phyloP scores from a whole-genome alignment of 2,329 filamentous ascomycete genomes.

The Phyllosticta paracitricarpa region DNA sequence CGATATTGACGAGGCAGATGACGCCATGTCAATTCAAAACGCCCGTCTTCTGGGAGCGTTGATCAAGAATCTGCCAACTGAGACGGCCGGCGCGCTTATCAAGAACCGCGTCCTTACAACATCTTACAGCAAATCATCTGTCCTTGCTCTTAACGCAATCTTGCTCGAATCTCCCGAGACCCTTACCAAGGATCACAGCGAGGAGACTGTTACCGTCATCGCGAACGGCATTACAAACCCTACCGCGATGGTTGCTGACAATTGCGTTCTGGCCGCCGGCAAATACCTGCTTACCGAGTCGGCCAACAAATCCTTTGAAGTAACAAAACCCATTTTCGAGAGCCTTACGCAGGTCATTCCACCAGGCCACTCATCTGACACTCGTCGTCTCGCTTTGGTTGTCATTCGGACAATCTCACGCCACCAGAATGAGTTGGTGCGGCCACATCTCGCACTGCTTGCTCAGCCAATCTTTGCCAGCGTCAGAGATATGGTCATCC shows the following conservation, averaged over 20 bases:
- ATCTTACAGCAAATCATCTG: slow-evolving; percentile 66
- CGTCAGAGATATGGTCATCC: slow-evolving; percentile 85
- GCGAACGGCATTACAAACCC: slow-evolving; percentile 69
- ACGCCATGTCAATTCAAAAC: slow-evolving; percentile 75
- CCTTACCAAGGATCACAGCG: slow-evolving; percentile 57
- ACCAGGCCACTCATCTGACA: slow-evolving; percentile 70
- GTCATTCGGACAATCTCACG: slow-evolving; percentile 78
- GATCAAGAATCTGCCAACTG: slow-evolving; percentile 71
- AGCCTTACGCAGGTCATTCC: slow-evolving; percentile 64
- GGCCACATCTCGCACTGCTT: slow-evolving; percentile 72
- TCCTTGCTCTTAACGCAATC: slow-evolving; percentile 81
- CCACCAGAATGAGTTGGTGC: slow-evolving; percentile 66
- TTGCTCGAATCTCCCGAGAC: slow-evolving; percentile 67
- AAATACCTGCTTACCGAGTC: slow-evolving; percentile 70
- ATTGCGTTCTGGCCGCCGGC: slow-evolving; percentile 78
- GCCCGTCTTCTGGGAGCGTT: slow-evolving; percentile 83
- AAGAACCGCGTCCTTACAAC: slow-evolving; percentile 67
- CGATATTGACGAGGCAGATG: slow-evolving; percentile 65
- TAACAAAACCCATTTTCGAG: slow-evolving; percentile 69
- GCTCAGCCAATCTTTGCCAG: slow-evolving; percentile 77
- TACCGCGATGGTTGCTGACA: slow-evolving; percentile 70
- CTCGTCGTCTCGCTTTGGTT: slow-evolving; percentile 75
- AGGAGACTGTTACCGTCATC: slow-evolving; percentile 68
- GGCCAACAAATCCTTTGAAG: slow-evolving; percentile 61
- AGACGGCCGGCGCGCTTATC: slow-evolving; percentile 53